A percentile compares a stretch with the other conserved stretches of the same genome.
phyloP scores from a whole-genome alignment of 495 filamentous ascomycete genomes.

The Tuber magnatum region DNA sequence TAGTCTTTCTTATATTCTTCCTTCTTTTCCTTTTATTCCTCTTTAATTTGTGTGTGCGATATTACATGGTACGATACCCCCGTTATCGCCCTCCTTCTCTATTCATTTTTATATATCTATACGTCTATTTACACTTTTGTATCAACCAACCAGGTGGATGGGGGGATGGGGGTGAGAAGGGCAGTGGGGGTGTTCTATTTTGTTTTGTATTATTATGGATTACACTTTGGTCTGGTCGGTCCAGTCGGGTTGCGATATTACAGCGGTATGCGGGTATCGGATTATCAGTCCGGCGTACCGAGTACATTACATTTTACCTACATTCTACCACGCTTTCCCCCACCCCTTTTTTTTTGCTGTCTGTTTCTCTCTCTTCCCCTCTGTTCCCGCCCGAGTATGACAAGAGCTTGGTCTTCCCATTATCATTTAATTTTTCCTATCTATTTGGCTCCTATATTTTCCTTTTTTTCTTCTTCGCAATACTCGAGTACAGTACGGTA shows the following conservation, averaged over 20 bases:
- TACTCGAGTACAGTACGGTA: too few relatives aligned
- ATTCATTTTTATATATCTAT: not conserved
- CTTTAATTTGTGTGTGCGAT: not conserved
- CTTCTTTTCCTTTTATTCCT: not conserved
- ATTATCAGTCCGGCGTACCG: not conserved
- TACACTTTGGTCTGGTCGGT: not conserved
- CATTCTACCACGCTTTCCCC: not conserved
- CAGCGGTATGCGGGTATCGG: not conserved
- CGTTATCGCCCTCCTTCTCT: not conserved
- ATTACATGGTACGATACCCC: not conserved
- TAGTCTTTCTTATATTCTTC: not conserved
- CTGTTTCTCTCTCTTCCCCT: not conserved
- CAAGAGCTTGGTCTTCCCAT: not conserved
- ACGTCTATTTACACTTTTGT: not conserved
- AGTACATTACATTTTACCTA: not conserved
- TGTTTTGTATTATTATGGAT: not conserved
- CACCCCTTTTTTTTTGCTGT: not conserved
- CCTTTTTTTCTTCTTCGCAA: not conserved
- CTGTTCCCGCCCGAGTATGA: not conserved
- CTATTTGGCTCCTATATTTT: not conserved
- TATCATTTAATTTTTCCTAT: slow-evolving; percentile 7
- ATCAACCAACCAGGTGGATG: not conserved
- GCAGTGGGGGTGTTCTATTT: not conserved
- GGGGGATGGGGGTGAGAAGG: not conserved
- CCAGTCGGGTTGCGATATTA: not conserved